Conservation (phyloP, 441 rosid species). For the Sinapis alba region DNA sequence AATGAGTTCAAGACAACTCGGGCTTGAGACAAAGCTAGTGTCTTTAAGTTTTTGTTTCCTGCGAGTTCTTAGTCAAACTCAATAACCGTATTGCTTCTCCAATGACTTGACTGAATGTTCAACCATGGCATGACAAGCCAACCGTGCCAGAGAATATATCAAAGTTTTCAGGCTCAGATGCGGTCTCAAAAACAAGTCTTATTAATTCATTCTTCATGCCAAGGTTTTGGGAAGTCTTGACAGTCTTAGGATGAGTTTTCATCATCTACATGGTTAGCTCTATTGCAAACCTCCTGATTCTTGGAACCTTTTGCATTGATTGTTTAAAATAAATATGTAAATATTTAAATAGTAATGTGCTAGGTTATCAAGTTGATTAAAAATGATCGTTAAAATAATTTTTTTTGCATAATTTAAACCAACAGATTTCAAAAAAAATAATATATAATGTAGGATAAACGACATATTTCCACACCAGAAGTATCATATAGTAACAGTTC, state of each 20-base stretch:
- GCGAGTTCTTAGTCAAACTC: conserved; percentile 16
- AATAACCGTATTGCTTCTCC: conserved; percentile 64
- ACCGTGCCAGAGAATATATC: conserved; percentile 81
- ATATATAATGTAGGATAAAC: no score
- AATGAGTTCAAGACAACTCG: neutral
- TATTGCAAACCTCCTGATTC: conserved; percentile 78
- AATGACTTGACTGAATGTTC: conserved; percentile 63
- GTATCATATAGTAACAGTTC: no score
- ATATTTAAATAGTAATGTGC: no score
- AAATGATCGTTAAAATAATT: no score
- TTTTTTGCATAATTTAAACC: no score
- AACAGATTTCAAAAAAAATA: no score
- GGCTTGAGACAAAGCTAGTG: neutral
- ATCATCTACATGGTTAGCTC: conserved; percentile 88
- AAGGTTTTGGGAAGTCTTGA: conserved; percentile 40
- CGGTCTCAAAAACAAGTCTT: conserved; percentile 74
- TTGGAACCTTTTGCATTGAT: conserved; percentile 73
- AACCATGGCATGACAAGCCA: conserved; percentile 76
- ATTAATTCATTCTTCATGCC: conserved; percentile 67
- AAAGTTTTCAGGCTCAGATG: conserved; percentile 83
- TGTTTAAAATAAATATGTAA: no score
- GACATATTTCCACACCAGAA: no score
- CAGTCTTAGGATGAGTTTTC: conserved; percentile 45
- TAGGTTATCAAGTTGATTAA: no score
- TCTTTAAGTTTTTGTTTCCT: neutral